Conservation (phyloP, 192 early-diverging fungal genomes). For the Coemansia sp. region DNA sequence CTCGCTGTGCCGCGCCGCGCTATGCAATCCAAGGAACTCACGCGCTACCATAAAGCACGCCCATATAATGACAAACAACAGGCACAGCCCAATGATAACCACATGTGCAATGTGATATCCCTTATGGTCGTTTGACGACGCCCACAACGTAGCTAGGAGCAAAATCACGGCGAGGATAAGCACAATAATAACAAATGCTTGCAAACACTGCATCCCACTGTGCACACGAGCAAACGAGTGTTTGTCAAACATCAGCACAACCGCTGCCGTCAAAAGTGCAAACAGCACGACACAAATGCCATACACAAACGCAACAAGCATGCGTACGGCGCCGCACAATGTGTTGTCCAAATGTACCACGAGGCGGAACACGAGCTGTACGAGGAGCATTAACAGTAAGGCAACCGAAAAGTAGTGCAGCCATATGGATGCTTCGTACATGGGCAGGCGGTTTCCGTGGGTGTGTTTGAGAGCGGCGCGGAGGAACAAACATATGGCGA, state of each 20-base stretch:
- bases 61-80: conserved; percentile 39
- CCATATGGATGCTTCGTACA: conserved; percentile 48
- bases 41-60: conserved; percentile 45
- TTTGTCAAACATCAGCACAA: conserved; percentile 49
- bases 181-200: conserved; percentile 42
- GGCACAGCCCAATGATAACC: conserved; percentile 34
- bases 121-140: conserved; percentile 33
- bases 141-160: conserved; percentile 25
- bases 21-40: conserved; percentile 35
- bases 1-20: conserved; percentile 43
- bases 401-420: conserved; percentile 48
- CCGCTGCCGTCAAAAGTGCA: conserved; percentile 33
- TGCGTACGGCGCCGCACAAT: conserved; percentile 25
- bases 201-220: conserved; percentile 41
- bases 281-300: conserved; percentile 21
- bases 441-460: conserved; percentile 22
- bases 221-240: conserved; percentile 29
- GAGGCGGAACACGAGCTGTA: conserved; percentile 44
- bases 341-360: conserved; percentile 46
- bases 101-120: conserved; percentile 48
- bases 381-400: conserved; percentile 28
- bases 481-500: conserved; percentile 37
- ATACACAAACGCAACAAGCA: conserved; percentile 41
- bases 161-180: conserved; percentile 31
- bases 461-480: conserved; percentile 27